Evolutionary conservation across 352 stramenopile genomes (phyloP).

Genomic region (Lagenidium giganteum): DNA sequence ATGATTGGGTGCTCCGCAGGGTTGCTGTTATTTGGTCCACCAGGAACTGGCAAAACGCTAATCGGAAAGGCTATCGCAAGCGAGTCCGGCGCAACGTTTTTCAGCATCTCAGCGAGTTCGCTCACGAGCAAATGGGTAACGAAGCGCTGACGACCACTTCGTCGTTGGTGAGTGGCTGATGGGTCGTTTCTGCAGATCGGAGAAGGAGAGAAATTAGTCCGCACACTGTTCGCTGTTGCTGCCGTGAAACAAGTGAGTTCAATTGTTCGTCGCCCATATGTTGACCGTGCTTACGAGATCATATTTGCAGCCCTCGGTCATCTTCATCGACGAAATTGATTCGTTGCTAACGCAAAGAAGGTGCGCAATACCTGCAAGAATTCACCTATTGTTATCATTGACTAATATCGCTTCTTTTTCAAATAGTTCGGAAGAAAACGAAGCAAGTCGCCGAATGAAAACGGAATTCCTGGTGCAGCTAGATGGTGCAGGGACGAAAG

Average conservation of each 20-base stretch:
- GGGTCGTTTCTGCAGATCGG: slow-evolving; percentile 79
- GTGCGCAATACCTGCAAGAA: slow-evolving; percentile 16
- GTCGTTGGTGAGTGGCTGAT: too few species aligned
- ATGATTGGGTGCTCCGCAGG: slow-evolving; percentile 31
- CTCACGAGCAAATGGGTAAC: slow-evolving; percentile 98
- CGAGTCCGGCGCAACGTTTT: slow-evolving; percentile 97
- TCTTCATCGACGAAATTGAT: slow-evolving; percentile 99
- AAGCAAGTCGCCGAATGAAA: slow-evolving; percentile 96
- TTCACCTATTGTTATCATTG: too few species aligned
- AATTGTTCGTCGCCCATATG: neutral
- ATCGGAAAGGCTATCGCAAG: slow-evolving; percentile 99
- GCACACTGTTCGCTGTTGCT: slow-evolving; percentile 96
- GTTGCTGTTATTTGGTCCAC: slow-evolving; percentile 94
- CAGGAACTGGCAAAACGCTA: slow-evolving; percentile 96
- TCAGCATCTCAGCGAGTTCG: slow-evolving; percentile 98
- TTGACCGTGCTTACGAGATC: neutral
- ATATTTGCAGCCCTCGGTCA: slow-evolving; percentile 87
- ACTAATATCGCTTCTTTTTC: slow-evolving; percentile 1
- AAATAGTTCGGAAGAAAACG: slow-evolving; percentile 93
- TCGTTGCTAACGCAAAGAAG: slow-evolving; percentile 96
- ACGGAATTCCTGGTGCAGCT: slow-evolving; percentile 99
- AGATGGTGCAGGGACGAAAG: slow-evolving; percentile 91
- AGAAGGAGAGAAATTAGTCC: slow-evolving; percentile 98
- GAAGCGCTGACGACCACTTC: neutral
- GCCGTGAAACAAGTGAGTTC: slow-evolving; percentile 76